A percentile compares a stretch with the other conserved stretches of the same genome.
phyloP scores from a whole-genome alignment of 192 early-diverging fungal genomes.

The Phycomyces blakesleeanus region DNA sequence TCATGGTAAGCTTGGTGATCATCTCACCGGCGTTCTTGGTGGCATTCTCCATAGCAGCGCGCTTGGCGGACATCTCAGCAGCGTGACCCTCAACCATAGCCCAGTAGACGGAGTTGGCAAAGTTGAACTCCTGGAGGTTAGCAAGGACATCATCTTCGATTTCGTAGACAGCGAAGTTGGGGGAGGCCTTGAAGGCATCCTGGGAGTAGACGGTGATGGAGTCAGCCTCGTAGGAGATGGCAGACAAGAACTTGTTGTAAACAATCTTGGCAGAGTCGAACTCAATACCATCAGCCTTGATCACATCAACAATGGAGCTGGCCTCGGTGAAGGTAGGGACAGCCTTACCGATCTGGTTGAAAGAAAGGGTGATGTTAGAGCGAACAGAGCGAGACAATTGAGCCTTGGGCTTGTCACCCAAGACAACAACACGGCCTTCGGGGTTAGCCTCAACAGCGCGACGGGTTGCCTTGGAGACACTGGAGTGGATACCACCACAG shows the following conservation, averaged over 20 bases:
- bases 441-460: slow-evolving; percentile 54
- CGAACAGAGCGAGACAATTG: slow-evolving; percentile 81
- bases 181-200: slow-evolving; percentile 67
- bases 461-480: slow-evolving; percentile 81
- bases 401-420: slow-evolving; percentile 93
- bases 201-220: slow-evolving; percentile 61
- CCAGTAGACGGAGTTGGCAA: slow-evolving; percentile 95
- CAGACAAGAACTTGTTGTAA: slow-evolving; percentile 95
- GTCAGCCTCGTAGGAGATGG: slow-evolving; percentile 88
- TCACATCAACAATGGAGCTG: slow-evolving; percentile 73
- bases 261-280: slow-evolving; percentile 77
- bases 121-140: slow-evolving; percentile 88
- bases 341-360: slow-evolving; percentile 90
- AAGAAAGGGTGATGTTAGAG: slow-evolving; percentile 76
- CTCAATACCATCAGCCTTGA: slow-evolving; percentile 58
- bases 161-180: slow-evolving; percentile 90
- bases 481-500: slow-evolving; percentile 98
- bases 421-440: slow-evolving; percentile 60
- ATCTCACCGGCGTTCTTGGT: slow-evolving; percentile 99
- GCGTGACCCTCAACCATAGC: slow-evolving; percentile 95
- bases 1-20: slow-evolving; percentile 93
- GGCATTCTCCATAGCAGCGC: slow-evolving; percentile 99
- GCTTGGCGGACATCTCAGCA: slow-evolving; percentile 92
- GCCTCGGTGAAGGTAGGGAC: slow-evolving; percentile 89
- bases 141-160: slow-evolving; percentile 83